These are phyloP conservation scores for Mimosa bimucronata DNA, from an alignment of 306 rosid species.

Conservation along the genomic window DNA sequence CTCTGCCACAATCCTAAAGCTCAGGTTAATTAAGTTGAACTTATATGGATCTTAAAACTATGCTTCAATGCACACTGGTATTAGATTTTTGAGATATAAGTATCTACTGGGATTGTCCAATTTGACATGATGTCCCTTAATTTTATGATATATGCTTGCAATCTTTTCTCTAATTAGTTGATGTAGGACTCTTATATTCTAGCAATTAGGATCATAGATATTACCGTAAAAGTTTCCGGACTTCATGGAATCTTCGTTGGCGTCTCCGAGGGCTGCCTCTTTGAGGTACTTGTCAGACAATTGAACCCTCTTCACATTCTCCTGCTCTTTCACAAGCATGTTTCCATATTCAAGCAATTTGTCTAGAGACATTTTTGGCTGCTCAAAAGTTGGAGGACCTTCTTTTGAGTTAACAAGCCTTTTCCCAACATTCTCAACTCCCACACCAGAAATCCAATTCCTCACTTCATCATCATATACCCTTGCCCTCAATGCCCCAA, in stretches of 20 bases:
- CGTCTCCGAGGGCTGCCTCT: constrained; percentile 79
- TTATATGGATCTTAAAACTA: background rate
- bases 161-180: no score
- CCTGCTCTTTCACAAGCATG: constrained; percentile 74
- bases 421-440: constrained; percentile 62
- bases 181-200: no score
- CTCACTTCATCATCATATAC: constrained; percentile 78
- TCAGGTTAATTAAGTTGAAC: background rate
- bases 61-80: constrained; percentile 1
- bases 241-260: constrained; percentile 62
- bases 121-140: no score
- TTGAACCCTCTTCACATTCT: constrained; percentile 81
- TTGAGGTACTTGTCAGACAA: constrained; percentile 68
- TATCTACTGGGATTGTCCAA: no score
- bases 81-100: no score
- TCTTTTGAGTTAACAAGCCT: constrained; percentile 77
- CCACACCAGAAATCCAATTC: constrained; percentile 61
- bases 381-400: constrained; percentile 71
- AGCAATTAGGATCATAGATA: constrained; percentile 33
- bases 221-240: constrained; percentile 64
- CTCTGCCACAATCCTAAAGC: constrained; percentile 32
- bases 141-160: no score
- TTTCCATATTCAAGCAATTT: constrained; percentile 69
- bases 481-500: constrained; percentile 80
- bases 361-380: constrained; percentile 56